Percentiles rank a stretch among this genome's conserved stretches.
These are phyloP conservation scores for Phytophthora quininea DNA, from an alignment of 352 stramenopile species.

Conservation along the genomic window DNA sequence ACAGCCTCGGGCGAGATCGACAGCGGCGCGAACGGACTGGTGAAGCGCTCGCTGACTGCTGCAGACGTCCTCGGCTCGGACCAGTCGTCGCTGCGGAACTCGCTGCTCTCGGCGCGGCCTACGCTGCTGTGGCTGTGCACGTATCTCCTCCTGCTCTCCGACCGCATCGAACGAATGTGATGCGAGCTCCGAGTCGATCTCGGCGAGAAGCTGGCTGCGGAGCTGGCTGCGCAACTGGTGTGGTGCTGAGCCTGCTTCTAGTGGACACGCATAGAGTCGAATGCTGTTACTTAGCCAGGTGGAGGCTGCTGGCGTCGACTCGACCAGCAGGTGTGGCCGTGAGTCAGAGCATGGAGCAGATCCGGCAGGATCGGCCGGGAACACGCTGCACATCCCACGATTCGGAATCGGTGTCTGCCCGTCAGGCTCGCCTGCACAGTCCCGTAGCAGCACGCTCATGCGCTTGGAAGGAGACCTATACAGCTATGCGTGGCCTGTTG, in stretches of 20 bases:
- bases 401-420: conserved; percentile 3
- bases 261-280: conserved; percentile 22
- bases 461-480: too few species aligned
- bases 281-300: conserved; percentile 8
- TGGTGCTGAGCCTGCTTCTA: not conserved
- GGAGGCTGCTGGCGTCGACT: conserved; percentile 2
- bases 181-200: not conserved
- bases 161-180: not conserved
- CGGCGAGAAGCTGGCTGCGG: not conserved
- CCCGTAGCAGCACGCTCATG: too few species aligned
- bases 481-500: too few species aligned
- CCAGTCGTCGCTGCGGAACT: conserved; percentile 2
- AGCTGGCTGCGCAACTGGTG: conserved; percentile 1
- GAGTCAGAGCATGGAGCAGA: conserved; percentile 6
- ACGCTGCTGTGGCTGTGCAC: not conserved
- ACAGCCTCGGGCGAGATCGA: conserved; percentile 28
- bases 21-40: conserved; percentile 43
- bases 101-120: not conserved
- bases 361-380: conserved; percentile 6
- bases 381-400: conserved; percentile 14
- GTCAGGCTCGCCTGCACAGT: not conserved
- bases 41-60: conserved; percentile 29
- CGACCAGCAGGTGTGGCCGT: not conserved
- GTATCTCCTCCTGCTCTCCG: not conserved
- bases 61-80: not conserved